Base-by-base conservation (phyloP, 768 basidiomycete genomes). In the Tylopilus plumbeoviolaceoides region DNA sequence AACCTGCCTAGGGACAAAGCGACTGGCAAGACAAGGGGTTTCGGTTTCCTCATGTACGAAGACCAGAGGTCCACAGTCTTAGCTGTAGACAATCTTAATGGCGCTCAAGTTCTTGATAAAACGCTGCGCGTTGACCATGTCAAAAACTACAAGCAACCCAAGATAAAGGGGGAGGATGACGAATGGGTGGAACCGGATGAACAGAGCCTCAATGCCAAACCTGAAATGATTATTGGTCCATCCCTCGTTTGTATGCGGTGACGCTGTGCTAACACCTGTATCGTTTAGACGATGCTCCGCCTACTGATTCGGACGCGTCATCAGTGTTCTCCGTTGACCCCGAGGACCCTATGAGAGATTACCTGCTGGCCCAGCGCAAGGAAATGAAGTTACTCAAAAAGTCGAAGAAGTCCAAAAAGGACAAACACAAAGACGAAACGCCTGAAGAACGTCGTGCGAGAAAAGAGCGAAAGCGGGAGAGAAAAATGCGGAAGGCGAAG, bases 81-180 rank as follows among this genome's bases (percentile, higher is more conserved):
- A 45, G 97, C 97, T 9, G 95, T 99, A 56, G 97, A 99, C 74
- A 99, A 99, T 74, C 84, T 99, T 70, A 98, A 97, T 64, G 97
- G 97, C 39, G 91, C 94, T 44, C 83, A 83, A 49, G 87, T 98
- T 39, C 74, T 97, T 30, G 91, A 88, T 15, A 78, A 85, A 60
- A 95, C 85, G 3, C 74, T 99, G 47, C 85, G 94, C 17, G 97
- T 98, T 38, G 93, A 98, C 67, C 90, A 94, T 63, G 89, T 91
- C 57, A 89, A 86, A 68, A 81, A 92, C 60, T 98, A 98, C 68
- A 93, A 91, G 65, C 94, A 98, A 62, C 81, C 85, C 4, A 90
- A 83, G 65, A 67, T 72, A 45, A 88, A 88, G 70, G 84, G 81
- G 31, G 91, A 90, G 48, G 79, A 82, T 23, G 95, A 95, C 7